Base-by-base conservation (phyloP, 1,139 yeast species). In the Candida tunisiensis region DNA sequence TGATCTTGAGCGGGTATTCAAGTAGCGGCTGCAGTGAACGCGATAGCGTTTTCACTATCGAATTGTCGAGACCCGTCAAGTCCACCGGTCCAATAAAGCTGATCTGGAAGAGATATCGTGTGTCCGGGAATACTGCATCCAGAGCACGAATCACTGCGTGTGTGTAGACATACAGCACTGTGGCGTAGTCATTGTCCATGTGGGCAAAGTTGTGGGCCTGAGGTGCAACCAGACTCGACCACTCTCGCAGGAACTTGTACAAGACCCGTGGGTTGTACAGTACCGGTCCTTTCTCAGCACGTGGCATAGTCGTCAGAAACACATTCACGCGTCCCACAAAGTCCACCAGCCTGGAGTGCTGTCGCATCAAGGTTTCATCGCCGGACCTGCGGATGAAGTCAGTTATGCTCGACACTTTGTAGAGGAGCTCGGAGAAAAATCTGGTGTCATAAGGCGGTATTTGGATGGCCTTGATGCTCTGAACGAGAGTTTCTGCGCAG, bases 81-180 rank as follows among this genome's bases (percentile, higher is more conserved):
- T 46, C 51, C 12, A 47, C 41, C 5, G 53, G 52, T 3, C 57
- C 59, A 30, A 45, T 44, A 35, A 54, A 55, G 1, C 57, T 53
- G 32, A 45, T 44, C 23, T 51, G 45, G 38, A 52, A 55, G 24
- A 51, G 44, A 32, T 54, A 55, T 14, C 57, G 37, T 5, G 47
- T 47, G 32, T 55, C 60, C n/a, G 60, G 53, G 34, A 53, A 53
- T 18, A 55, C 34, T 1, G 57, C 55, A 28, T 48, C 53, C 17
- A 48, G 31, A 2, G 42, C 41, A n/a, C 41, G 33, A 2, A 46
- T 45, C 25, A 43, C 45, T 1, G 57, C 52, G 25, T 49, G 54
- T 34, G 42, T 55, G 36, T 50, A 55, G 2, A 49, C 36, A 25
- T 47, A 45, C 9, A 54, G 37, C 8, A 52, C 36, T 15, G 26